Percentiles rank a stretch among this genome's conserved stretches.
Evolutionary conservation across 129 eudicot species (phyloP).

Genomic region (Flaveria brownii): DNA sequence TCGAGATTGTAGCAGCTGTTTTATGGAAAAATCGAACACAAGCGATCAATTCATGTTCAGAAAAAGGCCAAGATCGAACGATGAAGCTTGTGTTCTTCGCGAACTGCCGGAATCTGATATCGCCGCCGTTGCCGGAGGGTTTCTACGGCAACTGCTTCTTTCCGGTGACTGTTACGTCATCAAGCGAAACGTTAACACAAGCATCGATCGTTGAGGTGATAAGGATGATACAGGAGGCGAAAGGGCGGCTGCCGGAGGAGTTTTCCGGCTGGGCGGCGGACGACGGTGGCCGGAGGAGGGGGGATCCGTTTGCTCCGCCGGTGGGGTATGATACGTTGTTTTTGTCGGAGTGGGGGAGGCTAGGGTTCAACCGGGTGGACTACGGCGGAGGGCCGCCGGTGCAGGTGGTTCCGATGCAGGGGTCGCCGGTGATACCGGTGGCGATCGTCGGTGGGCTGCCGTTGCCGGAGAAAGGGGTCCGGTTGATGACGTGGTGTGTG

Average conservation of each 20-base stretch:
- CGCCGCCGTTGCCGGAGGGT: slow-evolving; percentile 52
- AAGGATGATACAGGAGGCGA: slow-evolving; percentile 55
- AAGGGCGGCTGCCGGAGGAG: slow-evolving; percentile 32
- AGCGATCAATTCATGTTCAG: slow-evolving; percentile 30
- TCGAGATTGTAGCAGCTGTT: slow-evolving; percentile 52
- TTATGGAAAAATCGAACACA: slow-evolving; percentile 48
- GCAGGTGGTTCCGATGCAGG: slow-evolving; percentile 55
- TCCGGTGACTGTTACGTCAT: slow-evolving; percentile 45
- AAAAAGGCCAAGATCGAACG: not conserved
- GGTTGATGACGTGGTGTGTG: slow-evolving; percentile 64
- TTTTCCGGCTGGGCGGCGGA: slow-evolving; percentile 39
- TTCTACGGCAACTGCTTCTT: slow-evolving; percentile 63
- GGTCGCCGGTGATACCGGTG: slow-evolving; percentile 54
- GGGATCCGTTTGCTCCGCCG: slow-evolving; percentile 60
- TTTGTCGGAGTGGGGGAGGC: slow-evolving; percentile 62
- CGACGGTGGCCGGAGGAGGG: not conserved
- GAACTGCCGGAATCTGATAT: slow-evolving; percentile 43
- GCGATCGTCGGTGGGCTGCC: slow-evolving; percentile 47
- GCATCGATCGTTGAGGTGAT: slow-evolving; percentile 37
- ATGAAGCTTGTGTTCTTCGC: slow-evolving; percentile 57
- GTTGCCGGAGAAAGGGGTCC: slow-evolving; percentile 40
- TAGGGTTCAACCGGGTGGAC: slow-evolving; percentile 58
- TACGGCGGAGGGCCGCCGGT: slow-evolving; percentile 51
- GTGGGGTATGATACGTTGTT: slow-evolving; percentile 51
- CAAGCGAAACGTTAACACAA: slow-evolving; percentile 22